Evolutionary conservation across 352 stramenopile genomes (phyloP).

Genomic region (Plasmopara halstedii): DNA sequence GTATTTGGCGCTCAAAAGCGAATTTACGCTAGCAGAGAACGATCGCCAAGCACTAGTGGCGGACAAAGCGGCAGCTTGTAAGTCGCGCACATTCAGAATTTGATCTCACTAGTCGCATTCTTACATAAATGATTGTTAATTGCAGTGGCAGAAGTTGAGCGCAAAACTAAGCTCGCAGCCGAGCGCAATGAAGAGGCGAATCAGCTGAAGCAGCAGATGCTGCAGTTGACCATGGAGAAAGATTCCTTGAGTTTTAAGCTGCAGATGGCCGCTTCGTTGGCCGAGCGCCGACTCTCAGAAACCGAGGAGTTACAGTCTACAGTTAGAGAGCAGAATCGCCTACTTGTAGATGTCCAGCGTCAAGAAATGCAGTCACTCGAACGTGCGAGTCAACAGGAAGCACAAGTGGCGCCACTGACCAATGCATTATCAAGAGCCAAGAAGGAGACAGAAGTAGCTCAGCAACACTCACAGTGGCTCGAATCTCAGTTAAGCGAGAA

Average conservation of each 20-base stretch:
- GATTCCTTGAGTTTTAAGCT: constrained; percentile 47
- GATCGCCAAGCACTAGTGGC: constrained; percentile 38
- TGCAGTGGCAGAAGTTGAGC: constrained; percentile 28
- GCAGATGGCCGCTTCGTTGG: constrained; percentile 36
- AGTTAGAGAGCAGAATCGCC: constrained; percentile 44
- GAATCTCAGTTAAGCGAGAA: constrained; percentile 61
- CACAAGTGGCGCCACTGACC: constrained; percentile 48
- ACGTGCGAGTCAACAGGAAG: constrained; percentile 46
- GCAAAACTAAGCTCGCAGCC: constrained; percentile 12
- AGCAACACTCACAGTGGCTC: constrained; percentile 61
- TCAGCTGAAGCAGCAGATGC: constrained; percentile 33
- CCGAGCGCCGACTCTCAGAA: constrained; percentile 53
- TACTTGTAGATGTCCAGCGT: constrained; percentile 47
- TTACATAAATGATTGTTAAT: constrained; percentile 10
- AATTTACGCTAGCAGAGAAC: constrained; percentile 50
- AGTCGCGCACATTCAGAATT: constrained; percentile 6
- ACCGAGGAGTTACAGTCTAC: constrained; percentile 52
- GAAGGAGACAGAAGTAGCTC: constrained; percentile 41
- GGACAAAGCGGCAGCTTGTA: constrained; percentile 44
- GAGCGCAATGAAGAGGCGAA: constrained; percentile 23
- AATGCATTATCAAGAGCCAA: constrained; percentile 38
- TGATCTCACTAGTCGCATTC: background rate
- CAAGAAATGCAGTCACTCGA: constrained; percentile 61
- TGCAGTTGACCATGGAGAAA: constrained; percentile 37
- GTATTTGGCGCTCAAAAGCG: constrained; percentile 47